Evolutionary conservation across 1,139 yeast genomes (phyloP), one percentile per base, ranked within the genome.

Genomic region (Debaryomyces coudertii): DNA sequence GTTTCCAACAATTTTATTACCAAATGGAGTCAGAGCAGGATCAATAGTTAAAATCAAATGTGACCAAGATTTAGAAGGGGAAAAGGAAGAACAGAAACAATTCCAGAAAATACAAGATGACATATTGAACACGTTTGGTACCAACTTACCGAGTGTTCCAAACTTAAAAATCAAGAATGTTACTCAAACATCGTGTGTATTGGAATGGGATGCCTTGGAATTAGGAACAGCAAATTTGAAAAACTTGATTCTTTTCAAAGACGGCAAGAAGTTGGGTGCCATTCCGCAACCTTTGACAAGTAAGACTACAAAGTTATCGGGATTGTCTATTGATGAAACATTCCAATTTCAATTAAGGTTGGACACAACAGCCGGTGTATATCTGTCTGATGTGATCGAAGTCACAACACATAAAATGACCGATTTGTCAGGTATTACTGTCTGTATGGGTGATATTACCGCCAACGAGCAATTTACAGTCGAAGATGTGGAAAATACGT

Each of bases 341-440:
- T 93, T 89, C 67, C 80, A 79, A 38, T 93, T 93, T 66, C 92
- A 86, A 58, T 77, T 93, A 58, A 80, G 85, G 54, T 73, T 93
- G 61, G 86, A 85, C 50, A 92, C 99, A 5, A 85, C 96, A 1
- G 96, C 98, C 0, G 99, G 99, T 12, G 76, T 78, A 15, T 89
- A 79, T 60, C 73, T 73, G 61, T 87, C 96, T 5, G 86, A 90
- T 36, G 69, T 71, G 28, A 66, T 93, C 34, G 80, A 79, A 45
- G 82, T 92, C 9, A 85, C 80, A 48, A 93, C 99, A 6, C 98
- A 92, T 64, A 92, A 90, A 62, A 92, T 93, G 97, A 92, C 97
- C 0, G 97, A 93, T 65, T 76, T 95, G 57, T 80, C 90, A 1
- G 99, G 99, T 49, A 90, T 93, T 49, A 90, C 95, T 1, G 87